Evolutionary conservation across 179 eudicot species (phyloP).

Genomic region (Monotropa hypopitys): DNA sequence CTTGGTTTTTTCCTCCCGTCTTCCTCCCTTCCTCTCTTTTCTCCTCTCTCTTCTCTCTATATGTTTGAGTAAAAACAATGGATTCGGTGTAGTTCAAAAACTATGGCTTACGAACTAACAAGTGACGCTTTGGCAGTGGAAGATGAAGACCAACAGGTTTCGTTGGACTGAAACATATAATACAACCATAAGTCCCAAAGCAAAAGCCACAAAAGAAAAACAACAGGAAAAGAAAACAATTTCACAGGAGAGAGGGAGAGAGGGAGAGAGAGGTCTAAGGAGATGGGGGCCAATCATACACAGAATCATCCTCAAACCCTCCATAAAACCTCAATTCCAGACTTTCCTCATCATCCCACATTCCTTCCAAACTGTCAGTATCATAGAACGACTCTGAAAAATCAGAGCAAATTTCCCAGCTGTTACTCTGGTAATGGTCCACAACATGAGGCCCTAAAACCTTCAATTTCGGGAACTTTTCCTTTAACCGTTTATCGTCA

Average conservation of each 20-base stretch:
- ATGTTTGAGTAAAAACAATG: too few species aligned
- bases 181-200: background rate
- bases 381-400: constrained; percentile 42
- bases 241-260: background rate
- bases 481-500: constrained; percentile 35
- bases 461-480: constrained; percentile 36
- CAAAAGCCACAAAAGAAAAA: background rate
- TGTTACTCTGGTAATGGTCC: constrained; percentile 31
- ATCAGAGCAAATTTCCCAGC: constrained; percentile 39
- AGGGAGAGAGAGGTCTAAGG: constrained; percentile 18
- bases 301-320: constrained; percentile 34
- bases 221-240: background rate
- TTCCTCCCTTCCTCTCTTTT: too few species aligned
- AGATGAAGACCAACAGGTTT: background rate
- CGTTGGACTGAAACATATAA: constrained; percentile 2
- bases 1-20: too few species aligned
- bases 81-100: background rate
- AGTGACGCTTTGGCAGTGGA: background rate
- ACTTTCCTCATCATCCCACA: constrained; percentile 41
- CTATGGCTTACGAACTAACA: background rate
- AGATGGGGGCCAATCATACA: constrained; percentile 58
- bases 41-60: too few species aligned
- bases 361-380: constrained; percentile 43
- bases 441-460: constrained; percentile 53
- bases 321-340: constrained; percentile 45